phyloP scores from a whole-genome alignment of 176 grass and related monocot species.

The Oryza nivara region DNA sequence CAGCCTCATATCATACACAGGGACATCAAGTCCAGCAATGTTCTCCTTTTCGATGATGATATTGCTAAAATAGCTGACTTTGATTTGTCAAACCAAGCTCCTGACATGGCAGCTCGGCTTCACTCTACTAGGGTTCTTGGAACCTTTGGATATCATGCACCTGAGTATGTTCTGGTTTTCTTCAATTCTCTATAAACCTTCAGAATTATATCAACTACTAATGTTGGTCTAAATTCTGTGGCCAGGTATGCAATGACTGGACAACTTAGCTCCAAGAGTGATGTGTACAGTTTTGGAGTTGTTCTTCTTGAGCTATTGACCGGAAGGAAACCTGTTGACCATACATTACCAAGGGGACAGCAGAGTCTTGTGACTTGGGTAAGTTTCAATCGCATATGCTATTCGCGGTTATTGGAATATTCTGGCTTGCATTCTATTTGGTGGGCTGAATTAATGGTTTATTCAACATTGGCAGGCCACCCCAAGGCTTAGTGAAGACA shows the following conservation, averaged over 20 bases:
- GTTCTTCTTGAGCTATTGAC: conserved; percentile 81
- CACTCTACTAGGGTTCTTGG: conserved; percentile 91
- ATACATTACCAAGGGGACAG: conserved; percentile 83
- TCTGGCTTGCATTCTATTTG: conserved; percentile 8
- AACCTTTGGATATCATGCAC: conserved; percentile 88
- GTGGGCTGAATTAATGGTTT: conserved; percentile 27
- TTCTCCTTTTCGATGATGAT: conserved; percentile 82
- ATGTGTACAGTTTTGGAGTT: conserved; percentile 86
- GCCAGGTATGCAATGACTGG: conserved; percentile 85
- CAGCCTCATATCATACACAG: conserved; percentile 80
- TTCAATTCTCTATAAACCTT: neutral
- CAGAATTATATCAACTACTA: conserved; percentile 12
- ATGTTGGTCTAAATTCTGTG: conserved; percentile 18
- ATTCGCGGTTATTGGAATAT: neutral
- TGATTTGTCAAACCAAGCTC: conserved; percentile 86
- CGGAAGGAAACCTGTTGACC: conserved; percentile 82
- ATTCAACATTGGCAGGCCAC: conserved; percentile 61
- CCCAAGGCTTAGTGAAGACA: conserved; percentile 83
- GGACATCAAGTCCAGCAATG: conserved; percentile 88
- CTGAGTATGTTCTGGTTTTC: conserved; percentile 63
- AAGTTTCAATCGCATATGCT: conserved; percentile 7
- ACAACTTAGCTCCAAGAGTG: conserved; percentile 84
- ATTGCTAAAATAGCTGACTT: conserved; percentile 83
- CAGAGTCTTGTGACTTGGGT: conserved; percentile 91
- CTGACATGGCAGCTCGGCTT: conserved; percentile 83